phyloP scores from a whole-genome alignment of 2,329 filamentous ascomycete species.

The Sporothrix schenckii region DNA sequence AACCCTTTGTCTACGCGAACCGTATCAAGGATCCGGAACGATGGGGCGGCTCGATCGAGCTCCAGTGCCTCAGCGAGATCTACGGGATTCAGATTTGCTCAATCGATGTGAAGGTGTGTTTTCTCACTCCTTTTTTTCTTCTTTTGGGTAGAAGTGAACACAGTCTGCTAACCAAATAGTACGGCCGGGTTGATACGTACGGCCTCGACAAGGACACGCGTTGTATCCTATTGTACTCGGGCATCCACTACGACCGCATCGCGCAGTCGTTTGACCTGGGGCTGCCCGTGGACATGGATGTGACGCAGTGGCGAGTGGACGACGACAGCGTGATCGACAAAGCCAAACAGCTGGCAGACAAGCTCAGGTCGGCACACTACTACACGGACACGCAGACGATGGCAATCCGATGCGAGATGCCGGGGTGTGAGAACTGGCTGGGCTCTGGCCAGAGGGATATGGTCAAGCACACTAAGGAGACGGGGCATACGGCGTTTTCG shows the following conservation, averaged over 20 bases:
- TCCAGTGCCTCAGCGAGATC: slow-evolving; percentile 80
- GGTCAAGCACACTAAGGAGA: slow-evolving; percentile 63
- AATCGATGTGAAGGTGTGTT: slow-evolving; percentile 69
- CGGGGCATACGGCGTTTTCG: slow-evolving; percentile 57
- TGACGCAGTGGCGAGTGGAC: slow-evolving; percentile 58
- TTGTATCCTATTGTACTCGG: slow-evolving; percentile 84
- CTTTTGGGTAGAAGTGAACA: background rate
- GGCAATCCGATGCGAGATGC: slow-evolving; percentile 71
- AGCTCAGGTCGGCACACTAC: slow-evolving; percentile 73
- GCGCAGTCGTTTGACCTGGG: slow-evolving; percentile 67
- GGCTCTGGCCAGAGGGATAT: slow-evolving; percentile 68
- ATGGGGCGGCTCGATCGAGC: slow-evolving; percentile 92
- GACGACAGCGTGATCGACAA: slow-evolving; percentile 71
- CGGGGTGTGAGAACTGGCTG: slow-evolving; percentile 62
- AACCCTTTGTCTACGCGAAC: slow-evolving; percentile 73
- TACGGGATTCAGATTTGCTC: slow-evolving; percentile 85
- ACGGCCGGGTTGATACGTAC: slow-evolving; percentile 65
- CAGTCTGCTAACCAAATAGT: slow-evolving; percentile 29
- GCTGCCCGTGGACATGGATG: slow-evolving; percentile 73
- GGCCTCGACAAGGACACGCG: slow-evolving; percentile 72
- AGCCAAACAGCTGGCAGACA: slow-evolving; percentile 65
- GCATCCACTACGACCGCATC: slow-evolving; percentile 91
- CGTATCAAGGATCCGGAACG: slow-evolving; percentile 79
- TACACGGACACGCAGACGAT: slow-evolving; percentile 87
- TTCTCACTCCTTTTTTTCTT: slow-evolving; percentile 21